Evolutionary conservation across 2,329 filamentous ascomycete genomes (phyloP).

Genomic region (Epichloe brachyelytri): DNA sequence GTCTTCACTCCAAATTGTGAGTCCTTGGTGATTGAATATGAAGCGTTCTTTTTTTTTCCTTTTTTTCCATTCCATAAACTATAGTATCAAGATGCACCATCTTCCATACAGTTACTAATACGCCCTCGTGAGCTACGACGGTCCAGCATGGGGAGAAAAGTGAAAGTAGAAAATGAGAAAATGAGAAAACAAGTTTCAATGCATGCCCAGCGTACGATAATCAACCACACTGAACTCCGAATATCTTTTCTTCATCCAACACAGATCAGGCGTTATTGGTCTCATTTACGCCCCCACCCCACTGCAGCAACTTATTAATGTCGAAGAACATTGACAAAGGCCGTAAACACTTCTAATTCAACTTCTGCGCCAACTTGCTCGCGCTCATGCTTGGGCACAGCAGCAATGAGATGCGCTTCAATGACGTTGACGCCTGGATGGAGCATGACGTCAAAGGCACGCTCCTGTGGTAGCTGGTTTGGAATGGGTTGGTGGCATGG

Average conservation of each 20-base stretch:
- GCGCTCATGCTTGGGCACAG: conserved; percentile 47
- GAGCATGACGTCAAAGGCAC: conserved; percentile 64
- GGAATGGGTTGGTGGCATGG: conserved; percentile 33
- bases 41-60: background rate
- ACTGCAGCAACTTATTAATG: background rate
- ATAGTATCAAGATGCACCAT: background rate
- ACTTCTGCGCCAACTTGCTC: conserved; percentile 46
- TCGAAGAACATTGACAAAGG: conserved; percentile 58
- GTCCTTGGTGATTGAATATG: background rate
- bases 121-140: background rate
- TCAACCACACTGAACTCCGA: background rate
- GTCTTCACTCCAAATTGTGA: background rate
- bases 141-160: background rate
- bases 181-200: background rate
- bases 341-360: conserved; percentile 66
- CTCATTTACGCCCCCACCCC: background rate
- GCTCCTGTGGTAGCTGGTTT: conserved; percentile 44
- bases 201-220: background rate
- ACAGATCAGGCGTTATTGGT: background rate
- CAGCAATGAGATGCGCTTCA: conserved; percentile 65
- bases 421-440: conserved; percentile 63
- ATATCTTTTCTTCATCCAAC: background rate
- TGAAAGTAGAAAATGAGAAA: background rate
- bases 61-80: background rate
- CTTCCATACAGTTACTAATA: background rate